Percentiles rank a stretch among this genome's conserved stretches.
These are phyloP conservation scores for Setomelanomma holmii DNA, from an alignment of 2,329 filamentous ascomycete species.

Conservation along the genomic window DNA sequence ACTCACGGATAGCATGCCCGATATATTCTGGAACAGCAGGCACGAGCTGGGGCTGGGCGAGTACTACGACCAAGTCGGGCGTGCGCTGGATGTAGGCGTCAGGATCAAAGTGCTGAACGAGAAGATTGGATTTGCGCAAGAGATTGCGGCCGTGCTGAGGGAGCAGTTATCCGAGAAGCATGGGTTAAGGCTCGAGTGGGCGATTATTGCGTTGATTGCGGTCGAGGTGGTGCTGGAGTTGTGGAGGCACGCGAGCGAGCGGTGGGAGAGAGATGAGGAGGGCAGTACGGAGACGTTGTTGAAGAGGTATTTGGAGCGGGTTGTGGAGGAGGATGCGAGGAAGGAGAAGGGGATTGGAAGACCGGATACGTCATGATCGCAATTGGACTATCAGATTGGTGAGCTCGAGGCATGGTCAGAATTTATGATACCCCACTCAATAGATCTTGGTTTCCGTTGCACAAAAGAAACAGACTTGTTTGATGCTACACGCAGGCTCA, in stretches of 20 bases:
- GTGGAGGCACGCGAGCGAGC: slow-evolving; percentile 72
- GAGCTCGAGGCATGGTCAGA: neutral
- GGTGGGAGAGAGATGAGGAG: slow-evolving; percentile 53
- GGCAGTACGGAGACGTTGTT: slow-evolving; percentile 51
- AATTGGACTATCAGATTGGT: neutral
- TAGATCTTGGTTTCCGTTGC: slow-evolving; percentile 1
- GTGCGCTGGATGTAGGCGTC: slow-evolving; percentile 87
- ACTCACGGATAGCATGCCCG: slow-evolving; percentile 90
- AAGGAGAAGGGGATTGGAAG: neutral
- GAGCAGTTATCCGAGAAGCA: slow-evolving; percentile 92
- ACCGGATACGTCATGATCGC: neutral
- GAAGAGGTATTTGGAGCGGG: slow-evolving; percentile 43
- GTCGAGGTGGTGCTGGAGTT: slow-evolving; percentile 92
- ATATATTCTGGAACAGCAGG: slow-evolving; percentile 94
- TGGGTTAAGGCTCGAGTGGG: slow-evolving; percentile 87
- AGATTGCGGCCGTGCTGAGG: slow-evolving; percentile 87
- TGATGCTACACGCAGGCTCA: slow-evolving; percentile 28
- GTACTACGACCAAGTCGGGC: slow-evolving; percentile 93
- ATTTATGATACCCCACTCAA: slow-evolving; percentile 33
- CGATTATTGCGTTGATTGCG: slow-evolving; percentile 91
- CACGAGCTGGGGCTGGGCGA: slow-evolving; percentile 89
- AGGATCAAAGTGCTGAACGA: slow-evolving; percentile 92
- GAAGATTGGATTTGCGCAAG: slow-evolving; percentile 97
- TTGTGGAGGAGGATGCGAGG: slow-evolving; percentile 10
- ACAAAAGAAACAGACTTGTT: slow-evolving; percentile 30